Evolutionary conservation across 495 filamentous ascomycete genomes (phyloP), one percentile per base, ranked within the genome.

Genomic region (Aspergillus baeticus): DNA sequence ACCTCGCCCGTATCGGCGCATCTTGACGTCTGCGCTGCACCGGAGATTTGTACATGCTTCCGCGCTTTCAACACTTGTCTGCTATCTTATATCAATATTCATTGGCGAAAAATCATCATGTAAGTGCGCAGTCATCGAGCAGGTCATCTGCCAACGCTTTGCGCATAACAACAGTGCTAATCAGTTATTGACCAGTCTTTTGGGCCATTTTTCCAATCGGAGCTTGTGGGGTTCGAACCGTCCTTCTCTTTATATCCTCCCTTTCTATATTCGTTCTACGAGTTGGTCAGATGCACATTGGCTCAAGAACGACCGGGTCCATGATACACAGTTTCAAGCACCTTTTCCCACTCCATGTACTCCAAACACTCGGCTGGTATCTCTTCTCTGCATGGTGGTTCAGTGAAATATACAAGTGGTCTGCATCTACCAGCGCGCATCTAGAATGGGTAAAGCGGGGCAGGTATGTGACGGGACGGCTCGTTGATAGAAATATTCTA

Each of bases 151-250:
- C 36, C 47, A 38, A 4, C 21, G 14, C 22, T 15, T 37, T 8
- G 18, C 33, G 46, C 46, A 37, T 8, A 45, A 15, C 43, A 45
- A 15, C 43, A 38, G 44, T 46, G 57, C 54, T 62, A 43, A 68
- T 51, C 35, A 13, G 38, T 23, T 3, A 14, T 21, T 20, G 33
- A 44, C 6, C 60, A 96, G 91, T 83, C 29, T 63, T 96, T 52
- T 96, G 91, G 92, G 72, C 84, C 64, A 90, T 90, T 88, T 90
- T 95, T 63, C 91, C 92, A 38, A 58, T 96, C 42, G 88, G 91
- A 51, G 79, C 73, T 52, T 84, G 87, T 36, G 90, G 87, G 55
- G 65, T 96, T 31, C 87, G 91, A 54, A 81, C 89, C n/a, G 55
- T 81, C 31, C 67, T 89, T 33, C 77, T 93, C 54, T 87, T 92